A percentile compares a stretch with the other conserved stretches of the same genome.
Conservation (phyloP, 768 basidiomycete species). For the Termitomyces heimii region DNA sequence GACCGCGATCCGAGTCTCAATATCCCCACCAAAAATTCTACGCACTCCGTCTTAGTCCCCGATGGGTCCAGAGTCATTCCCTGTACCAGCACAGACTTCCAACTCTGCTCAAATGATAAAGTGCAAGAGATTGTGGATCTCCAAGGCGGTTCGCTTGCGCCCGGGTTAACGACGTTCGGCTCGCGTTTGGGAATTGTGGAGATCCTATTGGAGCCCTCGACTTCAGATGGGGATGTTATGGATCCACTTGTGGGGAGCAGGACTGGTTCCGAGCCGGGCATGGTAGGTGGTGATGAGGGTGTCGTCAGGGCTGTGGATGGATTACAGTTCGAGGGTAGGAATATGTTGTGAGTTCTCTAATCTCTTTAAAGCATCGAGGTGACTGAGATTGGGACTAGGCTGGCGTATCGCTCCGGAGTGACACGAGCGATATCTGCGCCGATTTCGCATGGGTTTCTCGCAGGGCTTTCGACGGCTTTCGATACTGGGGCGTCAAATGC, state of each 20-base stretch:
- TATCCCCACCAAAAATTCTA: neutral
- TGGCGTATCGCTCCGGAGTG: constrained; percentile 72
- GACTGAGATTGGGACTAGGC: constrained; percentile 27
- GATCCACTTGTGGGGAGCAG: constrained; percentile 36
- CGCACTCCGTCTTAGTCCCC: constrained; percentile 36
- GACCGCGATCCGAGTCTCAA: constrained; percentile 11
- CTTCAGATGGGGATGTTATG: constrained; percentile 56
- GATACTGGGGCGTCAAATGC: constrained; percentile 51
- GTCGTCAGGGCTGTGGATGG: constrained; percentile 62
- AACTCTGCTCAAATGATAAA: constrained; percentile 4
- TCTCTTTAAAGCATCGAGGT: neutral
- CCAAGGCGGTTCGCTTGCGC: constrained; percentile 54
- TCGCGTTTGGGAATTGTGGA: constrained; percentile 61
- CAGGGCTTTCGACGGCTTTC: constrained; percentile 60
- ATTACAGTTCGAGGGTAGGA: constrained; percentile 46
- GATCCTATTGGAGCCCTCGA: constrained; percentile 58
- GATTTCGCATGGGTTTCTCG: constrained; percentile 43
- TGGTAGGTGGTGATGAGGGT: constrained; percentile 35
- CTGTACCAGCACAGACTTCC: constrained; percentile 15
- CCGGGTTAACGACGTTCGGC: constrained; percentile 63
- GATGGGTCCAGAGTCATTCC: constrained; percentile 51
- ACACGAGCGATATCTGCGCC: constrained; percentile 66
- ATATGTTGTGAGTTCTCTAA: constrained; percentile 35
- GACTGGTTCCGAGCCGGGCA: constrained; percentile 21
- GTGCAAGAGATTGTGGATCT: constrained; percentile 40